These are phyloP conservation scores for Zymoseptoria passerinii DNA, from an alignment of 2,329 filamentous ascomycete species.

Conservation along the genomic window DNA sequence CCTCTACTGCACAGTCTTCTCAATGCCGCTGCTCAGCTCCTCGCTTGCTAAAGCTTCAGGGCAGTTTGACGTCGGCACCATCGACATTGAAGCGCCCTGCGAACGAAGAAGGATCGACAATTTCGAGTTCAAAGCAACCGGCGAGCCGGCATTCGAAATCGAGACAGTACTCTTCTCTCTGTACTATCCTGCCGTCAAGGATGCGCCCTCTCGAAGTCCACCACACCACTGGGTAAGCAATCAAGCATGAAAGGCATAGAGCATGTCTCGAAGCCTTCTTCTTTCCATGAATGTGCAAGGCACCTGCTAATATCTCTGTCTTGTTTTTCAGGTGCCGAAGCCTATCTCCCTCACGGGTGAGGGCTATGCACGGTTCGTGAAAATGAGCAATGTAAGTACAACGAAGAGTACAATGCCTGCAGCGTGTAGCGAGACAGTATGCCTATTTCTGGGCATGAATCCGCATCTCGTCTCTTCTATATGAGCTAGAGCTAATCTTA, in stretches of 20 bases:
- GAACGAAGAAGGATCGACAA: constrained; percentile 30
- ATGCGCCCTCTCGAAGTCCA: constrained; percentile 18
- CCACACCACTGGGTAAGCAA: constrained; percentile 32
- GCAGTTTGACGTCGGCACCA: constrained; percentile 35
- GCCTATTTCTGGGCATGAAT: too few relatives aligned
- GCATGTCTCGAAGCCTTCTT: too few relatives aligned
- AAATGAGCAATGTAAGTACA: constrained; percentile 25
- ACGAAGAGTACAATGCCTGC: too few relatives aligned
- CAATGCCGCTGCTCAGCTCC: constrained; percentile 35
- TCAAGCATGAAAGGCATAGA: too few relatives aligned
- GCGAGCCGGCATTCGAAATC: constrained; percentile 36
- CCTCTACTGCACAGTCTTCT: constrained; percentile 31
- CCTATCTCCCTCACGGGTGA: constrained; percentile 36
- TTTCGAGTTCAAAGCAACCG: constrained; percentile 32
- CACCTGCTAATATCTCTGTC: too few relatives aligned
- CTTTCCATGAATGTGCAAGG: too few relatives aligned
- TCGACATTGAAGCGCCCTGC: constrained; percentile 37
- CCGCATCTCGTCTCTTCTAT: too few relatives aligned
- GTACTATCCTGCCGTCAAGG: constrained; percentile 36
- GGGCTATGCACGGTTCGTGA: constrained; percentile 37
- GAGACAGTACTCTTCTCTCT: constrained; percentile 39
- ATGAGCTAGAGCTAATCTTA: too few relatives aligned
- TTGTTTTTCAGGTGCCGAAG: constrained; percentile 26
- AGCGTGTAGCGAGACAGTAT: too few relatives aligned
- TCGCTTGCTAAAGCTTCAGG: constrained; percentile 37